Base-by-base conservation (phyloP, 768 basidiomycete species). In the Tylopilus felleus region DNA sequence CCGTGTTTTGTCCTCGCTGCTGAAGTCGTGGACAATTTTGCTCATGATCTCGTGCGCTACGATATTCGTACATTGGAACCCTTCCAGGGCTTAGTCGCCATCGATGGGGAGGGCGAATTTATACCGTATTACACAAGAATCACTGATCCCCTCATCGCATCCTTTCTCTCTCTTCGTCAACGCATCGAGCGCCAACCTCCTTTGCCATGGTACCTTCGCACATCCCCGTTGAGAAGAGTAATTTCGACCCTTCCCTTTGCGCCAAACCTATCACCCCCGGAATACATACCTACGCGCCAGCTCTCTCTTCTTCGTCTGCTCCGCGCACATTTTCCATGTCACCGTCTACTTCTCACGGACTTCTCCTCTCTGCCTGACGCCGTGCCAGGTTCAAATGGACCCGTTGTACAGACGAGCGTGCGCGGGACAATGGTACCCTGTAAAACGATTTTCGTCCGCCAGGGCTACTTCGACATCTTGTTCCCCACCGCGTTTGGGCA, bases 21-120 rank as follows among this genome's bases (percentile, higher is more conserved):
- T 77, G 97, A 99, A 75, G 97, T 99, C 31, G 81, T 97, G 88
- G 96, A 98, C 72, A 99, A 99, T 70, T 96, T 98, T 62, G 88
- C 93, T 1, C 96, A 98, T 66, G 97, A 99, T 65, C 79, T 96
- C 62, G 80, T 99, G 39, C 89, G 96, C 31, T 98, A 98, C 64
- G 88, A 95, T 65, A 73, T 89, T 42, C 74, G 78, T 25, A 90
- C 89, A 2, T 76, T 93, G 55, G 75, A 85, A 61, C 94, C 97
- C 0, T 83, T 88, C 45, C 95, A 99, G 68, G 90, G 85, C 22
- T 60, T 91, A 14, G 85, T 98, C 17, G 80, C 86, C 13, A 77
- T 97, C 58, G 86, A 92, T 71, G 75, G 79, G 16, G 73, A 82
- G 1, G 93, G 93, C 53, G 92, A 97, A 60, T 97, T 93, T 63